Evolutionary conservation across 2,329 filamentous ascomycete genomes (phyloP).

Genomic region (Whalleya microplaca): DNA sequence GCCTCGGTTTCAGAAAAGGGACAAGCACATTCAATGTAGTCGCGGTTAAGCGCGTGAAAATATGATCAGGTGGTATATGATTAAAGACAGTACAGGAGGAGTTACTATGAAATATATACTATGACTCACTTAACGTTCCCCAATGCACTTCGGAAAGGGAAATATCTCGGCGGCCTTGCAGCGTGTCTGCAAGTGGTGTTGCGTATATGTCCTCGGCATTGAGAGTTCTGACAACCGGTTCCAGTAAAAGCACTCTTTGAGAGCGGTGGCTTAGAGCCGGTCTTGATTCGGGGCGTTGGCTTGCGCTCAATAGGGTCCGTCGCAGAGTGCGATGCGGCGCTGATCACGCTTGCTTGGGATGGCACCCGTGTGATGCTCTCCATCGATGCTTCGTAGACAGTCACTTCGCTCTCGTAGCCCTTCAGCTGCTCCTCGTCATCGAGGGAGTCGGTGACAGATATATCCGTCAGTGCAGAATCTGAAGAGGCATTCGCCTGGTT

Average conservation of each 20-base stretch:
- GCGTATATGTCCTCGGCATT: not conserved
- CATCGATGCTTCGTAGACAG: not conserved
- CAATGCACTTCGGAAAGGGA: not conserved
- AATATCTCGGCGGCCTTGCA: not conserved
- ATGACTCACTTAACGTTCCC: not conserved
- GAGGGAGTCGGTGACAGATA: slow-evolving; percentile 1
- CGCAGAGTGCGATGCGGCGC: not conserved
- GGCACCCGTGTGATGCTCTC: slow-evolving; percentile 1
- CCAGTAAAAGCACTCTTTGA: slow-evolving; percentile 29
- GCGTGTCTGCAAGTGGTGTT: not conserved
- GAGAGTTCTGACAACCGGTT: not conserved
- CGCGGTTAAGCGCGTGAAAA: too few species aligned
- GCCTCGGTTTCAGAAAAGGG: too few species aligned
- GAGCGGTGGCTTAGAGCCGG: slow-evolving; percentile 32
- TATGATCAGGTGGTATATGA: too few species aligned
- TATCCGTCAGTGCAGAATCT: not conserved
- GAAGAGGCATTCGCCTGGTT: not conserved
- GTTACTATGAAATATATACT: too few species aligned
- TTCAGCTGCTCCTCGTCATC: slow-evolving; percentile 14
- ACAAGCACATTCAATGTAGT: too few species aligned
- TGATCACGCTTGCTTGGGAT: not conserved
- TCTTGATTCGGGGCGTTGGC: slow-evolving; percentile 25
- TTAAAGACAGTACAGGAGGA: too few species aligned
- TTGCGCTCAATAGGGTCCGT: not conserved
- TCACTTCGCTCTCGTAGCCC: slow-evolving; percentile 12